Base-by-base conservation (phyloP, 1,139 yeast genomes). In the Candida gigantensis region DNA sequence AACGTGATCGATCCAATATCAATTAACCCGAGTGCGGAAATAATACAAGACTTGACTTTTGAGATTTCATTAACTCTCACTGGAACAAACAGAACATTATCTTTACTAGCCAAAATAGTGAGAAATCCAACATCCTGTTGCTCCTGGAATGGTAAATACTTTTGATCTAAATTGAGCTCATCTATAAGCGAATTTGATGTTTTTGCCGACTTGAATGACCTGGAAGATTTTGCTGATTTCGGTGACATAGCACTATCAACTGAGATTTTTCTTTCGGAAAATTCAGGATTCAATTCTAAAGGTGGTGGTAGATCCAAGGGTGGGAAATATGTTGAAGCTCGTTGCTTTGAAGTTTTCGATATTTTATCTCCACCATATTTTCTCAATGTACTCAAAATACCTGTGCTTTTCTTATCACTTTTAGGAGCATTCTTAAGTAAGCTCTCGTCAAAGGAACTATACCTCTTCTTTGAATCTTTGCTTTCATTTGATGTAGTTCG, bases 401-500 rank as follows among this genome's bases (percentile, higher is more conserved):
- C 72, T 34, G 33, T 34, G 15, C 68, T 57, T 42, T 68, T 70
- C 31, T 55, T 50, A 29, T 36, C 47, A n/a, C 33, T 32, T 24
- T 44, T 39, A 5, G 24, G 37, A 20, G 18, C 36, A 21, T 21
- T 26, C 34, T 21, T 37, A 30, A 17, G 24, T 7, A 16, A 39
- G 18, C 24, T 35, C 14, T 35, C 40, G 24, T 41, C 41, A 14
- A 24, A 19, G 6, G 24, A 11, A n/a, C 30, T 31, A 23, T 18
- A 28, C 18, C 31, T 21, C 10, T 26, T 30, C 17, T 36, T 36
- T 13, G 24, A 10, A 8, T 34, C 33, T 30, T 35, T 36, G 30
- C 28, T 28, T 35, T 78, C 85, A 0, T 77, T 75, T 0, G 85
- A 76, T 34, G 72, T 72, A 10, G 81, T 68, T 42, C 80, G 70